Base-by-base conservation (phyloP, 768 basidiomycete genomes). In the Cystofilobasidium ferigula region DNA sequence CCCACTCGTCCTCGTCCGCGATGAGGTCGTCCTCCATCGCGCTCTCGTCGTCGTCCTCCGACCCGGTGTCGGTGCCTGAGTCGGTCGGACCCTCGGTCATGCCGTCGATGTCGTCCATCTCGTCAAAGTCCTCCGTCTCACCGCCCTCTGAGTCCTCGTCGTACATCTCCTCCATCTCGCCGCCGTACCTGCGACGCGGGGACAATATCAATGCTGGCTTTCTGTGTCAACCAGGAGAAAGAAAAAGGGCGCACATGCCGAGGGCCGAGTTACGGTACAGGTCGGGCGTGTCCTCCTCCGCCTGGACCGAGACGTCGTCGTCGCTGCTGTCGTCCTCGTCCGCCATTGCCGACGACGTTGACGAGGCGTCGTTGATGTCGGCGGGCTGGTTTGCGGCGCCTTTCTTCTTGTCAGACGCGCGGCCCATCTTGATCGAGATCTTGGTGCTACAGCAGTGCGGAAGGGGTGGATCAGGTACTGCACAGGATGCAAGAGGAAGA, bases 391-490 rank as follows among this genome's bases (percentile, higher is more conserved):
- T 30, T 7, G 67, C 45, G 13, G 67, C 18, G 62, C 59, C 62
- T 56, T 68, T 68, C 67, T 65, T 66, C 64, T 73, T 73, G 60
- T 69, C 63, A 18, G 64, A 61, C 2, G 85, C 80, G 47, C 86
- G 84, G 57, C 90, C 94, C 89, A 98, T 93, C 77, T 94, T 97
- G 77, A 95, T 97, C n/a, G 94, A 93, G 62, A 93, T 81, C 75
- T 94, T 95, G 22, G 95, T 88, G 59, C 91, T 94, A 69, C 24
- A 63, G 64, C 68, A 69, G 54, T 57, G 28, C n/a, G n/a, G 51
- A 56, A 12, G 38, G 30, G 20, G 4, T 14, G 7, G 43, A 38
- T 53, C 34, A 35, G 26, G 28, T 28, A 26, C 9, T 34, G 24
- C 67, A 32, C 7, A 57, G 58, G 30, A 45, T 32, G 40, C 13